Percentiles rank a stretch among this genome's conserved stretches.
Evolutionary conservation across 73 alveolate species (phyloP).

Genomic region (Tetrahymena malaccensis): DNA sequence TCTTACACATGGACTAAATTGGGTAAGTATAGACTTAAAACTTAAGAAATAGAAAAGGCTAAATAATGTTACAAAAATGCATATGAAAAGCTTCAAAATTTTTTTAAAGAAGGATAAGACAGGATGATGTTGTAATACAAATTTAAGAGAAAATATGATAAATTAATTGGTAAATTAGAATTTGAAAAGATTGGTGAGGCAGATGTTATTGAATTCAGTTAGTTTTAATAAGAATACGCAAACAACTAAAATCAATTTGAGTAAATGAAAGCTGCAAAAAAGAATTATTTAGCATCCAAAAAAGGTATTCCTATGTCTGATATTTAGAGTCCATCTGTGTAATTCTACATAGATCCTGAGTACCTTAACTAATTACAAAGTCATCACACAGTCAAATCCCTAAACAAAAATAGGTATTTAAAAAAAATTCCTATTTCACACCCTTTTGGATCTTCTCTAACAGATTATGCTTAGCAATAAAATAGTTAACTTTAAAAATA

Average conservation of each 20-base stretch:
- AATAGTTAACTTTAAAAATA: neutral
- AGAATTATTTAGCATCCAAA: neutral
- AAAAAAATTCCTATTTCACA: neutral
- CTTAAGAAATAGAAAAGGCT: neutral
- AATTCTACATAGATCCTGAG: neutral
- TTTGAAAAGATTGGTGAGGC: neutral
- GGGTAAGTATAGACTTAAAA: neutral
- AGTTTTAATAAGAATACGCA: neutral
- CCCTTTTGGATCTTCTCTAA: neutral
- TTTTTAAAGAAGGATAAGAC: neutral
- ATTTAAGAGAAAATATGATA: neutral
- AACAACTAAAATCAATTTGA: neutral
- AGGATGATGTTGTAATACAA: neutral
- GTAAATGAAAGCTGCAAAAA: neutral
- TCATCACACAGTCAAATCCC: neutral
- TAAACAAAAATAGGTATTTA: neutral
- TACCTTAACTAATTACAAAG: neutral
- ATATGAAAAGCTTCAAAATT: neutral
- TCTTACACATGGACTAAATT: neutral
- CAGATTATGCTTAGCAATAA: neutral
- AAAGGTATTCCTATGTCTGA: neutral
- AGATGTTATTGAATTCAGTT: neutral
- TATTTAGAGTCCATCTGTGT: neutral
- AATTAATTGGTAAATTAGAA: neutral
- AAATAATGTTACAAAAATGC: neutral